A percentile compares a stretch with the other conserved stretches of the same genome.
phyloP scores from a whole-genome alignment of 1,284 basidiomycete genomes.

The Ganoderma lucidum region DNA sequence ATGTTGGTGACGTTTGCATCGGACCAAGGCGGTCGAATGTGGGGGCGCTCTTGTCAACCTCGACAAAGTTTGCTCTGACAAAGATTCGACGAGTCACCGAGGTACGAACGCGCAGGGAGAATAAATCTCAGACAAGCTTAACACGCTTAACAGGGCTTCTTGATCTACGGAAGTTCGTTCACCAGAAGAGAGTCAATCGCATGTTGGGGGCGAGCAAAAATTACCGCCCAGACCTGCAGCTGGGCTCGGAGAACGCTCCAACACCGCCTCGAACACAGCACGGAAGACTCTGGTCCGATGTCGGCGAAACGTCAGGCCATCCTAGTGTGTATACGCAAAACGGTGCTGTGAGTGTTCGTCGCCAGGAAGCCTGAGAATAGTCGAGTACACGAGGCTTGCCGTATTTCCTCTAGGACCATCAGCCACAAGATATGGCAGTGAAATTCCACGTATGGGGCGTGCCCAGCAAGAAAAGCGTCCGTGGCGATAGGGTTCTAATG shows the following conservation, averaged over 20 bases:
- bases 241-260: slow-evolving; percentile 3
- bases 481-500: slow-evolving; percentile 7
- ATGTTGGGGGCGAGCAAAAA: not conserved
- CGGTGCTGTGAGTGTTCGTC: slow-evolving; percentile 10
- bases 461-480: not conserved
- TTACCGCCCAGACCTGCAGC: not conserved
- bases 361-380: slow-evolving; percentile 8
- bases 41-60: not conserved
- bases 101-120: not conserved
- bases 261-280: slow-evolving; percentile 9
- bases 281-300: slow-evolving; percentile 16
- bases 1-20: not conserved
- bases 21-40: not conserved
- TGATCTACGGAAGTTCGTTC: slow-evolving; percentile 7
- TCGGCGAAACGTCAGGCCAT: slow-evolving; percentile 14
- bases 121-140: not conserved
- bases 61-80: not conserved
- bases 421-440: not conserved
- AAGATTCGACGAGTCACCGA: not conserved
- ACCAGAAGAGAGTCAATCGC: slow-evolving; percentile 3
- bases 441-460: not conserved
- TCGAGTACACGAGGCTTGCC: slow-evolving; percentile 15
- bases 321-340: slow-evolving; percentile 12
- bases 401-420: not conserved
- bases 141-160: not conserved